Conservation (phyloP, 1,139 yeast genomes). For the Hansenula lynferdii region DNA sequence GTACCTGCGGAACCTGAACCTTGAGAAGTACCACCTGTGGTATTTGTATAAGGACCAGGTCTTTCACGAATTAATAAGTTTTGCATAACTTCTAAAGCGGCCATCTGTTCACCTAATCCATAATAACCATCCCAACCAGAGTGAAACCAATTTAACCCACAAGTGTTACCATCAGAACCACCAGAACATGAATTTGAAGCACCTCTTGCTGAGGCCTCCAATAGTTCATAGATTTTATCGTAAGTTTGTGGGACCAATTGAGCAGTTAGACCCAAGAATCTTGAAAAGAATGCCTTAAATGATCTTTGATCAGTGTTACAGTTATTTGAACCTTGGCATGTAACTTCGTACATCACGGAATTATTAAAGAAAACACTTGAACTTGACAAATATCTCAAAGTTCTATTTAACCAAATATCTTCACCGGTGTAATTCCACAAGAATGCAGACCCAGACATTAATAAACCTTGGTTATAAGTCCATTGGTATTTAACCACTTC, state of each 20-base stretch:
- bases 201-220: conserved; percentile 64
- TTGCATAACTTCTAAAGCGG: conserved; percentile 75
- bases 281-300: conserved; percentile 75
- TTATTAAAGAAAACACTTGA: conserved; percentile 57
- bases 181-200: conserved; percentile 85
- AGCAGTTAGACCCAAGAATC: conserved; percentile 75
- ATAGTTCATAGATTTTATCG: conserved; percentile 43
- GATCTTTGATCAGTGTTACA: conserved; percentile 91
- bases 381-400: conserved; percentile 46
- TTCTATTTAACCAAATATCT: conserved; percentile 61
- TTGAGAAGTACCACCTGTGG: conserved; percentile 54
- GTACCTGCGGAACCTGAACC: conserved; percentile 63
- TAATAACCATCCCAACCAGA: conserved; percentile 72
- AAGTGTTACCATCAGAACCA: conserved; percentile 84
- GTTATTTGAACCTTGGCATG: conserved; percentile 60
- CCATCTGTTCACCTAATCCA: conserved; percentile 95
- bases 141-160: conserved; percentile 77
- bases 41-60: conserved; percentile 54
- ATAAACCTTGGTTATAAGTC: conserved; percentile 85
- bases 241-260: conserved; percentile 61
- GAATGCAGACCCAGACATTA: conserved; percentile 79
- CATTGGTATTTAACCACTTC: conserved; percentile 59
- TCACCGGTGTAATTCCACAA: conserved; percentile 72
- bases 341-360: conserved; percentile 68
- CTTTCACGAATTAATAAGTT: conserved; percentile 49